Percentiles rank a stretch among this genome's conserved stretches.
These are phyloP conservation scores for Paraphaeosphaeria sporulosa DNA, from an alignment of 2,329 filamentous ascomycete species.

Conservation along the genomic window DNA sequence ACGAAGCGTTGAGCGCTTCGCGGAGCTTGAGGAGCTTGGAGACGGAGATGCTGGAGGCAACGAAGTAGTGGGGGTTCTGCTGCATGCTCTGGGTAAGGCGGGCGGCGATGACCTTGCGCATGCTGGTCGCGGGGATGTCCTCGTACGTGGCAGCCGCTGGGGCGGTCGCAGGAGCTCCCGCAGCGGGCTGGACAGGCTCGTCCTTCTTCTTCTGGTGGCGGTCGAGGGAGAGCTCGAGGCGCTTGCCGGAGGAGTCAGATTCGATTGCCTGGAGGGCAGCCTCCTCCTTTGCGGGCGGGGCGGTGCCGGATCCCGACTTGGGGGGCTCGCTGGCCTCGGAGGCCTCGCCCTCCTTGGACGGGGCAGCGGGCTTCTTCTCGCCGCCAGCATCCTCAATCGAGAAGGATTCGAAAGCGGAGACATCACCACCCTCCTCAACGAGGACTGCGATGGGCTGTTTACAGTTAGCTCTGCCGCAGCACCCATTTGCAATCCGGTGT, in stretches of 20 bases:
- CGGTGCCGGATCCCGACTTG: constrained; percentile 64
- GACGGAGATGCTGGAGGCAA: constrained; percentile 89
- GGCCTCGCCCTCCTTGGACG: constrained; percentile 69
- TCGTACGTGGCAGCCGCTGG: constrained; percentile 73
- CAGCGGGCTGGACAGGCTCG: constrained; percentile 78
- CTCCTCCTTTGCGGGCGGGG: constrained; percentile 57
- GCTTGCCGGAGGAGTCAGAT: constrained; percentile 76
- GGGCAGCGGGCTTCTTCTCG: constrained; percentile 69
- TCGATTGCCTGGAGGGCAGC: constrained; percentile 70
- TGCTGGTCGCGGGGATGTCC: constrained; percentile 84
- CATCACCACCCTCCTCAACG: constrained; percentile 88
- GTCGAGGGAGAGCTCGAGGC: constrained; percentile 83
- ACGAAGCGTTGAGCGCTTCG: constrained; percentile 85
- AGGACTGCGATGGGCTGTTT: constrained; percentile 90
- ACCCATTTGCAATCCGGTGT: not conserved
- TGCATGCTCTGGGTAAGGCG: constrained; percentile 88
- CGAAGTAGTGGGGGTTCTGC: constrained; percentile 98
- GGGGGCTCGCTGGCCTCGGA: constrained; percentile 68
- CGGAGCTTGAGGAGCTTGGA: constrained; percentile 96
- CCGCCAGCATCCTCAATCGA: constrained; percentile 89
- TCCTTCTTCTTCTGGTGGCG: constrained; percentile 86
- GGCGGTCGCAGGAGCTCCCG: constrained; percentile 56
- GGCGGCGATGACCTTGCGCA: constrained; percentile 97
- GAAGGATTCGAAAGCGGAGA: constrained; percentile 89
- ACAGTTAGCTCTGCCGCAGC: constrained; percentile 31